Evolutionary conservation across 306 rosid species (phyloP).

Genomic region (Pyrus pyrifolia): DNA sequence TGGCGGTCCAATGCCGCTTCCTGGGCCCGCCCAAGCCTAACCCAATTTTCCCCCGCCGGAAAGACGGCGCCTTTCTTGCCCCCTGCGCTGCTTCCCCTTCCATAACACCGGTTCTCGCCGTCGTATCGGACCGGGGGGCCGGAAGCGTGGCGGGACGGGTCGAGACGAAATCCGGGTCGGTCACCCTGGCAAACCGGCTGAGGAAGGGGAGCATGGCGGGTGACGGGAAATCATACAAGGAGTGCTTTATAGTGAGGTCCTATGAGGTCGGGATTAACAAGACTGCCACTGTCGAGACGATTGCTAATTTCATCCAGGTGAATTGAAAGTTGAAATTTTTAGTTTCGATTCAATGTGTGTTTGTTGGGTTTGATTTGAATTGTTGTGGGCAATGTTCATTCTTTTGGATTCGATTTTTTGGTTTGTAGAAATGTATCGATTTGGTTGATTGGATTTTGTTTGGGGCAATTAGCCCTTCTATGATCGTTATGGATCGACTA

Average conservation of each 20-base stretch:
- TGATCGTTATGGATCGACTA: not conserved
- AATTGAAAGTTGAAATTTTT: not conserved
- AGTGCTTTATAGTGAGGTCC: slow-evolving; percentile 83
- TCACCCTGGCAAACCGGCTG: slow-evolving; percentile 61
- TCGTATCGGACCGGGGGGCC: slow-evolving; percentile 30
- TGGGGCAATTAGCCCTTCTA: not conserved
- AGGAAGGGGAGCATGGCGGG: slow-evolving; percentile 77
- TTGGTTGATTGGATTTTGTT: not conserved
- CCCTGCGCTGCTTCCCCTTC: not conserved
- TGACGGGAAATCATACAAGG: slow-evolving; percentile 76
- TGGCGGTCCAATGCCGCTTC: slow-evolving; percentile 54
- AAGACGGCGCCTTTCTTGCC: not conserved
- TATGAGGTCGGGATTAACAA: slow-evolving; percentile 95
- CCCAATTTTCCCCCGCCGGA: slow-evolving; percentile 20
- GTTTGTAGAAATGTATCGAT: too few relatives aligned
- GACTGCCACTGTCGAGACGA: slow-evolving; percentile 94
- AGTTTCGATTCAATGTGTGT: not conserved
- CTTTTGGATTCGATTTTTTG: too few relatives aligned
- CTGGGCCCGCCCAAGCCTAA: slow-evolving; percentile 25
- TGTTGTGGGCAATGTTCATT: not conserved
- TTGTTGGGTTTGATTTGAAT: not conserved
- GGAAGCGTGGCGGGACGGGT: slow-evolving; percentile 28
- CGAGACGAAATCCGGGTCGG: slow-evolving; percentile 30
- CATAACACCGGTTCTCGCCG: slow-evolving; percentile 23
- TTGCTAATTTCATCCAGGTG: slow-evolving; percentile 95